These are phyloP conservation scores for Sordaria brevicollis DNA, from an alignment of 495 filamentous ascomycete species.

Conservation along the genomic window DNA sequence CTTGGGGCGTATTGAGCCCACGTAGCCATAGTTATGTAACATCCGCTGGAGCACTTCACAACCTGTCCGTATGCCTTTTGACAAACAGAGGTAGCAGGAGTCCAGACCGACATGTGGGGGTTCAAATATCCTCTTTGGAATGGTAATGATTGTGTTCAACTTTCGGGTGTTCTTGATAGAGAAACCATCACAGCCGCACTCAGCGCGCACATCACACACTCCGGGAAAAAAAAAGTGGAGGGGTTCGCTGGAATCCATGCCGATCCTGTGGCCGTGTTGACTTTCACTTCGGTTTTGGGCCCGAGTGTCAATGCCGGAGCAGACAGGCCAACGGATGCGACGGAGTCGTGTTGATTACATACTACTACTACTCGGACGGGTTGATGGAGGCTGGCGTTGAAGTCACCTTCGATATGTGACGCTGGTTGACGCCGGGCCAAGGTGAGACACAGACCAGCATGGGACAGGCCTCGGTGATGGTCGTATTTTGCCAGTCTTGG, in stretches of 20 bases:
- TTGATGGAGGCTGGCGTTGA: background rate
- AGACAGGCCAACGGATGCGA: background rate
- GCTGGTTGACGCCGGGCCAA: background rate
- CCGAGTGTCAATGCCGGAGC: background rate
- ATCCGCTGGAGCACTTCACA: background rate
- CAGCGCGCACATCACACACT: background rate
- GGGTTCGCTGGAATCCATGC: background rate
- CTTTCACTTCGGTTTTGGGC: background rate
- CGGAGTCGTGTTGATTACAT: background rate
- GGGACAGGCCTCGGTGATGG: background rate
- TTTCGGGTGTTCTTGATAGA: background rate
- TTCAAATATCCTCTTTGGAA: background rate
- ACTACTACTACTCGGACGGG: background rate
- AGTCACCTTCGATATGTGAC: background rate
- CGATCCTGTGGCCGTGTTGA: background rate
- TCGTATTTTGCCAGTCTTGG: background rate
- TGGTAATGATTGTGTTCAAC: background rate
- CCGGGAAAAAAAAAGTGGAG: background rate
- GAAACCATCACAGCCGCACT: background rate
- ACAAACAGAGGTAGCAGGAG: background rate
- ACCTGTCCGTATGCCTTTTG: background rate
- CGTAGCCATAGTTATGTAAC: background rate
- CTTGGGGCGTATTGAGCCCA: background rate
- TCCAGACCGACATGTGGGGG: background rate
- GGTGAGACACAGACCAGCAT: background rate